Evolutionary conservation across 345 rosid genomes (phyloP).

Genomic region (Populus deltoides): DNA sequence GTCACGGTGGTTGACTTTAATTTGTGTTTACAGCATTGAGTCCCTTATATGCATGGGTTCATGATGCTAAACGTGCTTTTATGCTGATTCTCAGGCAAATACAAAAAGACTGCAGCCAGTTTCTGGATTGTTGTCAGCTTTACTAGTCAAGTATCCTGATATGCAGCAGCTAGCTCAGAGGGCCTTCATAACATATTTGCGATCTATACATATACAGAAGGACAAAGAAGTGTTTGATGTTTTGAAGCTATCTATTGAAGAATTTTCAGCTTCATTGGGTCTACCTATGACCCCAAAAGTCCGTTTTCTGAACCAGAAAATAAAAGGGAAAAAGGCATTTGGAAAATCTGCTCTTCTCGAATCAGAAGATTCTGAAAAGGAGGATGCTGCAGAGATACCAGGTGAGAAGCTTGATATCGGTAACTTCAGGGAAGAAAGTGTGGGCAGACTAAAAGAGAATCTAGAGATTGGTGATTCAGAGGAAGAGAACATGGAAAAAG

Average conservation of each 20-base stretch:
- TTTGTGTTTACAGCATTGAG: background rate
- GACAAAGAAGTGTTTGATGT: slow-evolving; percentile 92
- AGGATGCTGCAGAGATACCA: slow-evolving; percentile 23
- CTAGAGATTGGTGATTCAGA: slow-evolving; percentile 12
- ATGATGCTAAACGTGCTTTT: slow-evolving; percentile 11
- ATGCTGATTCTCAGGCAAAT: slow-evolving; percentile 54
- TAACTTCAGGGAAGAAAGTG: slow-evolving; percentile 23
- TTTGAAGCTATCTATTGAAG: slow-evolving; percentile 57
- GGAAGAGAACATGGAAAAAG: slow-evolving; percentile 35
- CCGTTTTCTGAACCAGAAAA: slow-evolving; percentile 56
- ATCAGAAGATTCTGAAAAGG: slow-evolving; percentile 25
- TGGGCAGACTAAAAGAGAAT: slow-evolving; percentile 2
- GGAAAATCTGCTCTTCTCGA: slow-evolving; percentile 36
- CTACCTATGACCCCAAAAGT: slow-evolving; percentile 81
- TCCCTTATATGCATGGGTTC: background rate
- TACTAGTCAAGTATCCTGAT: slow-evolving; percentile 68
- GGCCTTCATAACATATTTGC: slow-evolving; percentile 79
- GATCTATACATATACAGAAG: slow-evolving; percentile 72
- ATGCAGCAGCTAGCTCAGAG: slow-evolving; percentile 72
- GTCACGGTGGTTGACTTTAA: background rate
- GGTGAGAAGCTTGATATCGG: slow-evolving; percentile 33
- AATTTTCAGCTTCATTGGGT: slow-evolving; percentile 87
- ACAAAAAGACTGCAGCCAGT: slow-evolving; percentile 61
- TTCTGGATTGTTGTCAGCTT: slow-evolving; percentile 56
- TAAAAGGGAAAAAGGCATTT: slow-evolving; percentile 33